Conservation (phyloP, 2,329 filamentous ascomycete genomes). For the Aspergillus sp. region DNA sequence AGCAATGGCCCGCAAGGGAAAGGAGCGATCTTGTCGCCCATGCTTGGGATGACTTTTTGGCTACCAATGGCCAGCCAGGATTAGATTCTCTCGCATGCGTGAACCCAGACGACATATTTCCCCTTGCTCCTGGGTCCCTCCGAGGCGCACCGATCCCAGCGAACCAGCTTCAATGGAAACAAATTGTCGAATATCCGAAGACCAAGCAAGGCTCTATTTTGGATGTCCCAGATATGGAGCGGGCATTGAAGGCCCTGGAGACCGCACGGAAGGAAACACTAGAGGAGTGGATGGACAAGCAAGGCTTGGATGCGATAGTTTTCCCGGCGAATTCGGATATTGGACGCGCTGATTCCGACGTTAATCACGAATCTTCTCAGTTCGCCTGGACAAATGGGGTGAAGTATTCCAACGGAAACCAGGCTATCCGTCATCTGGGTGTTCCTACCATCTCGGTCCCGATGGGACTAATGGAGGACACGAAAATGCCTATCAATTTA, state of each 20-base stretch:
- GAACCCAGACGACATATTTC: constrained; percentile 41
- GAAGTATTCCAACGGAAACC: constrained; percentile 55
- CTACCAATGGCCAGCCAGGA: constrained; percentile 41
- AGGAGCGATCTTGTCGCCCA: constrained; percentile 51
- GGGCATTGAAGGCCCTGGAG: constrained; percentile 49
- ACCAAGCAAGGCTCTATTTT: constrained; percentile 37
- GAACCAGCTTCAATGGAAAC: constrained; percentile 25
- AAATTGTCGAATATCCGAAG: constrained; percentile 28
- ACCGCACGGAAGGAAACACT: constrained; percentile 49
- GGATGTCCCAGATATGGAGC: constrained; percentile 41
- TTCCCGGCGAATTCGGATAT: constrained; percentile 55
- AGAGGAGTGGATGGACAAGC: constrained; percentile 51
- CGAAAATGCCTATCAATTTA: constrained; percentile 53
- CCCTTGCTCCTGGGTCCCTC: constrained; percentile 28
- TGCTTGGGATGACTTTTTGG: constrained; percentile 54
- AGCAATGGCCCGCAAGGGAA: constrained; percentile 50
- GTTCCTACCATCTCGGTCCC: constrained; percentile 55
- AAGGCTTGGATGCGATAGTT: constrained; percentile 47
- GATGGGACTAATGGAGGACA: constrained; percentile 52
- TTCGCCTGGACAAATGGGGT: constrained; percentile 52
- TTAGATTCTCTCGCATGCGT: constrained; percentile 41
- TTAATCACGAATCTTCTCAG: constrained; percentile 27
- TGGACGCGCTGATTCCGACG: constrained; percentile 50
- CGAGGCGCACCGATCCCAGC: constrained; percentile 23
- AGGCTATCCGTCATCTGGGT: constrained; percentile 54